These are phyloP conservation scores for Hibiscus syriacus DNA, from an alignment of 345 rosid genomes.

Conservation along the genomic window DNA sequence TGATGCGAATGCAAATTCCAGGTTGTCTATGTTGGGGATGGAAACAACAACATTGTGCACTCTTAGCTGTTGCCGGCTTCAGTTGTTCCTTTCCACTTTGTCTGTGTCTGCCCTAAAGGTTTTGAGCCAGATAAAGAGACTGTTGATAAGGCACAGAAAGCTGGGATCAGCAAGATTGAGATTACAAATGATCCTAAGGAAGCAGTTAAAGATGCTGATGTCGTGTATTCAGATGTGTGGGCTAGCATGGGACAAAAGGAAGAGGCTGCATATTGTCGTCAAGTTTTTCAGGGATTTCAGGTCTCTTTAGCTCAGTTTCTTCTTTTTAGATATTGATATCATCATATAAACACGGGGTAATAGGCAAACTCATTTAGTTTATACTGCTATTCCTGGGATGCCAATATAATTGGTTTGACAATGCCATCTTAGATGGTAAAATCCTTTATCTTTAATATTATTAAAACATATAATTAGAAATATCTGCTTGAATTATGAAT, in stretches of 20 bases:
- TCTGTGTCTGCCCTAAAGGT: constrained; percentile 86
- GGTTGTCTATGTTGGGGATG: constrained; percentile 98
- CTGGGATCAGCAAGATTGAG: constrained; percentile 89
- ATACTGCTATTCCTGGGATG: neutral
- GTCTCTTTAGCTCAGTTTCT: constrained; percentile 16
- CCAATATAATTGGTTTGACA: neutral
- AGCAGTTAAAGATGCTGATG: constrained; percentile 87
- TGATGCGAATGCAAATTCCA: constrained; percentile 19
- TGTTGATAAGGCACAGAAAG: constrained; percentile 57
- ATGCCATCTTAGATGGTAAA: neutral
- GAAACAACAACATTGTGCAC: constrained; percentile 90
- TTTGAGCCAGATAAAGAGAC: constrained; percentile 80
- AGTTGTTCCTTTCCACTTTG: constrained; percentile 87
- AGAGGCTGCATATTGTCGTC: constrained; percentile 74
- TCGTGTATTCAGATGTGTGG: constrained; percentile 98
- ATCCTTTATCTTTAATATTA: neutral
- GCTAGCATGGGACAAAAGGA: constrained; percentile 99
- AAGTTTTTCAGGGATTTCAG: constrained; percentile 92
- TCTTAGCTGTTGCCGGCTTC: constrained; percentile 94
- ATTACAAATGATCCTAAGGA: constrained; percentile 78
- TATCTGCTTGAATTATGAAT: neutral
- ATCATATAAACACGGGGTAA: neutral
- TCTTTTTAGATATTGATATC: neutral
- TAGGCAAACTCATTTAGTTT: neutral
- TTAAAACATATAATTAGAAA: neutral